These are phyloP conservation scores for Mucor piriformis DNA, from an alignment of 371 early-diverging fungal genomes.

Conservation along the genomic window DNA sequence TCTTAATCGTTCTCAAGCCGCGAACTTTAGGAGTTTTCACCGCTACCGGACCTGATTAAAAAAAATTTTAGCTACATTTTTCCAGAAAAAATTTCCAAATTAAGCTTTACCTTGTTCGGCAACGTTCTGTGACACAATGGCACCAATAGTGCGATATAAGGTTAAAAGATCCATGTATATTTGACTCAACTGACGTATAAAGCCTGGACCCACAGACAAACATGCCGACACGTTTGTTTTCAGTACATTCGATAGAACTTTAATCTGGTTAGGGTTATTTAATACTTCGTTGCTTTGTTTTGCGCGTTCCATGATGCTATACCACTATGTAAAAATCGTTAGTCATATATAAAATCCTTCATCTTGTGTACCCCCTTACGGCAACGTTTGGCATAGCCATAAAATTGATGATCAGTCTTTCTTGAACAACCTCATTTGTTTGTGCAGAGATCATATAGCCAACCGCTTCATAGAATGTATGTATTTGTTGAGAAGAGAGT, in stretches of 20 bases:
- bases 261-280: slow-evolving; percentile 80
- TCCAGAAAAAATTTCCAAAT: background rate
- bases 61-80: background rate
- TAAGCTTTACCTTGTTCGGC: slow-evolving; percentile 53
- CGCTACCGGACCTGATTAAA: slow-evolving; percentile 64
- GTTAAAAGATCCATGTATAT: slow-evolving; percentile 90
- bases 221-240: slow-evolving; percentile 95
- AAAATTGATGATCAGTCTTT: slow-evolving; percentile 76
- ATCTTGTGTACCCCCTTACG: slow-evolving; percentile 42
- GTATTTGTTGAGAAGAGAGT: slow-evolving; percentile 88
- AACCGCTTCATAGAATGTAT: slow-evolving; percentile 96
- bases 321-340: slow-evolving; percentile 66
- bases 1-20: slow-evolving; percentile 91
- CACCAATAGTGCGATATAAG: slow-evolving; percentile 88
- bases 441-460: slow-evolving; percentile 95
- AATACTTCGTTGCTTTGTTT: slow-evolving; percentile 70
- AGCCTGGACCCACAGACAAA: slow-evolving; percentile 84
- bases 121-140: slow-evolving; percentile 78
- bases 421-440: slow-evolving; percentile 70
- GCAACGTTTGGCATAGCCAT: slow-evolving; percentile 89
- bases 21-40: slow-evolving; percentile 93
- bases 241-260: slow-evolving; percentile 87
- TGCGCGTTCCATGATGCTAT: slow-evolving; percentile 73
- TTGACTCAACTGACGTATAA: slow-evolving; percentile 80
- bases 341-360: background rate